Evolutionary conservation across 257 asterid genomes (phyloP).

Genomic region (Handroanthus guayacan): DNA sequence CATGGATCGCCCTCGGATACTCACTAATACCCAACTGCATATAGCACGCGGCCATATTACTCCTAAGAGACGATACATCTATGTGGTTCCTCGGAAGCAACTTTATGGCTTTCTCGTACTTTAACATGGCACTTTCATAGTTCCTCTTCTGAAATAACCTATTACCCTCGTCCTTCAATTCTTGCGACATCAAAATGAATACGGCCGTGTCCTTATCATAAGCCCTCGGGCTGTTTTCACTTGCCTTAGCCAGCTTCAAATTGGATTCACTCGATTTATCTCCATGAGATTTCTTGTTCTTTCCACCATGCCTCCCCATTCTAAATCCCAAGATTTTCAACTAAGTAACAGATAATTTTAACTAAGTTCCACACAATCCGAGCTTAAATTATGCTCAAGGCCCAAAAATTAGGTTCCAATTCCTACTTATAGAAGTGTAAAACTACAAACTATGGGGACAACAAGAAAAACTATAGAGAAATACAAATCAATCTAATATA

Average conservation of each 20-base stretch:
- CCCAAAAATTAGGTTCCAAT: constrained; percentile 30
- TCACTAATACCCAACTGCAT: constrained; percentile 86
- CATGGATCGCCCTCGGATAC: constrained; percentile 81
- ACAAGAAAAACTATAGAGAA: not conserved
- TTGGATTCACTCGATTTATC: constrained; percentile 54
- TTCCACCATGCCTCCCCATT: constrained; percentile 73
- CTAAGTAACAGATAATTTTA: constrained; percentile 25
- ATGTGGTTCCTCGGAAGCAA: constrained; percentile 84
- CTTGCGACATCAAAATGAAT: constrained; percentile 70
- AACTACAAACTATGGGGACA: constrained; percentile 6
- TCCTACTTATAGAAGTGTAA: constrained; percentile 1
- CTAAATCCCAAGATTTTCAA: constrained; percentile 44
- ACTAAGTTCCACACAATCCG: constrained; percentile 28
- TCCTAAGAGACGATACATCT: constrained; percentile 75
- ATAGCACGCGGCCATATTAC: constrained; percentile 85
- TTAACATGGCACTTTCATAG: constrained; percentile 75
- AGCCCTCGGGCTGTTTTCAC: constrained; percentile 48
- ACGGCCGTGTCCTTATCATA: constrained; percentile 68
- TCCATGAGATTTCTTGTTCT: constrained; percentile 46
- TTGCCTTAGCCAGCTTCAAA: constrained; percentile 42
- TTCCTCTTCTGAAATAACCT: constrained; percentile 73
- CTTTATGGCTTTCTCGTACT: constrained; percentile 74
- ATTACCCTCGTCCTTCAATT: constrained; percentile 81
- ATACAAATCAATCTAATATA: constrained; percentile 24
- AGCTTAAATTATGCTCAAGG: constrained; percentile 29